A percentile compares a stretch with the other conserved stretches of the same genome.
phyloP scores from a whole-genome alignment of 805 yeast species.

The Sugiyamaella qingdaonensis region DNA sequence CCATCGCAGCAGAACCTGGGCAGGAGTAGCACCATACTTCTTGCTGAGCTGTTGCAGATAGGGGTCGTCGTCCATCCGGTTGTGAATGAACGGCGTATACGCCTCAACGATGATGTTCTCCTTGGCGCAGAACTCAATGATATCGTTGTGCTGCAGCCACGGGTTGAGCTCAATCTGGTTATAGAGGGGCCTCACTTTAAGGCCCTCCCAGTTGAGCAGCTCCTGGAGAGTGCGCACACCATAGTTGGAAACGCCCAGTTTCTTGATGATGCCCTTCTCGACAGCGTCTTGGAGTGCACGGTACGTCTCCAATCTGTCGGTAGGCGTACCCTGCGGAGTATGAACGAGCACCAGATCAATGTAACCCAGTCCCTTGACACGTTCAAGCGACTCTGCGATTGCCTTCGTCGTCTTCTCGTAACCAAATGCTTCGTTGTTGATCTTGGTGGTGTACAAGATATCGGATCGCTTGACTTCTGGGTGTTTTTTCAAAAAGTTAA shows the following conservation, averaged over 20 bases:
- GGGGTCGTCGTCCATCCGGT: conserved; percentile 44
- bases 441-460: conserved; percentile 59
- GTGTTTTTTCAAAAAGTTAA: conserved; percentile 46
- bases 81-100: conserved; percentile 73
- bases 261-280: conserved; percentile 44
- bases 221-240: conserved; percentile 57
- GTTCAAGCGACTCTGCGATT: conserved; percentile 52
- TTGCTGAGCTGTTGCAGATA: conserved; percentile 33
- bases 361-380: conserved; percentile 42
- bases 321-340: conserved; percentile 37
- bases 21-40: conserved; percentile 40
- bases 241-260: conserved; percentile 63
- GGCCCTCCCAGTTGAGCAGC: conserved; percentile 43
- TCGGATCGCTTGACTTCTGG: conserved; percentile 49
- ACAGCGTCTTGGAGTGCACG: conserved; percentile 54
- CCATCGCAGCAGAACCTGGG: conserved; percentile 49
- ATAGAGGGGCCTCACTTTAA: conserved; percentile 59
- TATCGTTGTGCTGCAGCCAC: conserved; percentile 68
- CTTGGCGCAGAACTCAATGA: conserved; percentile 57
- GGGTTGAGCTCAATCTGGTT: conserved; percentile 85
- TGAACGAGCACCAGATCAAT: conserved; percentile 69
- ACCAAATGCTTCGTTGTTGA: conserved; percentile 54
- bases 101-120: conserved; percentile 65
- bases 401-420: conserved; percentile 36
- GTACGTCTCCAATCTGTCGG: conserved; percentile 46